Evolutionary conservation across 163 green algal genomes (phyloP), one percentile per base, ranked within the genome.

Genomic region (Scenedesmus sp.): DNA sequence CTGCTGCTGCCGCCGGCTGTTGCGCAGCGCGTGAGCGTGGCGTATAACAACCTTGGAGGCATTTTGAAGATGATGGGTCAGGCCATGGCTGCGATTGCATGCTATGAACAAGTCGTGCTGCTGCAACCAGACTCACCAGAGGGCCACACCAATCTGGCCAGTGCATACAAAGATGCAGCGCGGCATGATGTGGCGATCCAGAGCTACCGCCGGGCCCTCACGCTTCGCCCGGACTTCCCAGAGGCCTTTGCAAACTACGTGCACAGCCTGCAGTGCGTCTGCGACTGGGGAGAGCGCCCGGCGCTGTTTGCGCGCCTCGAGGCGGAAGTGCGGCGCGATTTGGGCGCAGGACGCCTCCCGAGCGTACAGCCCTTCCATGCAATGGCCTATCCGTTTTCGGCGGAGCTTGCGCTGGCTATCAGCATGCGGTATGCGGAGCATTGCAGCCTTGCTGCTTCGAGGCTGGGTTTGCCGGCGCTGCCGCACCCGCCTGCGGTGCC

Each of bases 351-450:
- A 2, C 86, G 94, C 5, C 88, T 98, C 89, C 97, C 97, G 8
- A 88, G 94, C 8, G 96, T 98, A 93, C 97, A 99, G 94, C 97
- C 97, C 20, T 99, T 99, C 95, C 97, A 99, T 87, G 97, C 96
- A 62, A 98, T 99, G 94, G 96, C 97, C 0, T 99, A 99, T 92
- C 96, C 97, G 52, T 97, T 99, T 91, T 66, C 88, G 15, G 93
- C 96, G 2, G 94, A 97, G 74, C 95, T 99, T 34, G 95, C 95
- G 4, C 93, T 98, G 10, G 89, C 94, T 20, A 96, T 98, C 59
- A 93, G 79, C 62, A 74, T 59, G 59, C 82, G 84, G 7, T 98
- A 98, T 88, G 96, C 95, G 9, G 91, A 96, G 89, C 95, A 96
- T 86, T 98, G 96, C 93, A 91, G 92, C 20, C 52, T 95, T 2